A percentile compares a stretch with the other conserved stretches of the same genome.
Evolutionary conservation across 345 rosid species (phyloP).

Genomic region (Salix caprea): DNA sequence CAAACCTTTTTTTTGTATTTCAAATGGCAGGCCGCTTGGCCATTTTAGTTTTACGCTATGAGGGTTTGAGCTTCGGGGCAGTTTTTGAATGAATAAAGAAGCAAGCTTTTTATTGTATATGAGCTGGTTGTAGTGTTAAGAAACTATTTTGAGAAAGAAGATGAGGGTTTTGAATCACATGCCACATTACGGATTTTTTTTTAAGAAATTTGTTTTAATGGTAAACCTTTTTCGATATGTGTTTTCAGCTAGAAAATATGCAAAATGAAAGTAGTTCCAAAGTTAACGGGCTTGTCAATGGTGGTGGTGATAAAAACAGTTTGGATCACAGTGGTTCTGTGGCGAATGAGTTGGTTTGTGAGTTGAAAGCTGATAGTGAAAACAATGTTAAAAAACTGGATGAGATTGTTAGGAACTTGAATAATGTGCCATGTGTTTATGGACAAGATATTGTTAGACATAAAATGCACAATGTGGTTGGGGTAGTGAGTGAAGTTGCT

Average conservation of each 20-base stretch:
- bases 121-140: too few relatives aligned
- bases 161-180: too few relatives aligned
- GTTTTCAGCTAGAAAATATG: conserved; percentile 55
- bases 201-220: neutral
- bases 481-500: conserved; percentile 86
- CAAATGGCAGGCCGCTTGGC: neutral
- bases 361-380: conserved; percentile 24
- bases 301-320: conserved; percentile 15
- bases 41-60: neutral
- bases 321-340: conserved; percentile 22
- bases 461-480: conserved; percentile 49
- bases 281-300: conserved; percentile 20
- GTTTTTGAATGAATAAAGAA: neutral
- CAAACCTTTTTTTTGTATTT: neutral
- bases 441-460: conserved; percentile 77
- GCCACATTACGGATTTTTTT: too few relatives aligned
- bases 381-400: conserved; percentile 22
- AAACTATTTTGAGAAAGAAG: too few relatives aligned
- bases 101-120: neutral
- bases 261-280: conserved; percentile 33
- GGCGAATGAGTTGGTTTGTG: conserved; percentile 22
- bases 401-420: conserved; percentile 30
- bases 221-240: neutral
- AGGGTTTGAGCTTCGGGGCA: neutral
- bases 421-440: conserved; percentile 47